Percentiles rank a stretch among this genome's conserved stretches.
These are phyloP conservation scores for Suhomyces bolitotheri DNA, from an alignment of 1,139 yeast genomes.

Conservation along the genomic window DNA sequence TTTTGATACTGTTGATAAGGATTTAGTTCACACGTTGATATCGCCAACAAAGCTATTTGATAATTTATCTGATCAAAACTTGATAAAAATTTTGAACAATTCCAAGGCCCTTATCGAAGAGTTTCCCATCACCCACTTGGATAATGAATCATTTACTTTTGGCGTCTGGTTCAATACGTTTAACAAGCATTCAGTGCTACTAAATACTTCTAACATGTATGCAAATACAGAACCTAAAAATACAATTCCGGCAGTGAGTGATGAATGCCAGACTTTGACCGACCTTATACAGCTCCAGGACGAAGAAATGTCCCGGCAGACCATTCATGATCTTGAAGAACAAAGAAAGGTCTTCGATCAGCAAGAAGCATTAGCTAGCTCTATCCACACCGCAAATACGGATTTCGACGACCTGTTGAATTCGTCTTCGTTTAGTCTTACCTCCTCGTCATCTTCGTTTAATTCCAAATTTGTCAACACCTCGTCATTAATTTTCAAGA, in stretches of 20 bases:
- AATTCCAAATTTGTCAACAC: constrained; percentile 30
- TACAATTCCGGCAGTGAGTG: background rate
- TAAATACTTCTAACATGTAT: constrained; percentile 18
- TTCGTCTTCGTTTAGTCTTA: constrained; percentile 39
- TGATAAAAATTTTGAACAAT: constrained; percentile 37
- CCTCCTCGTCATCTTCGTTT: constrained; percentile 33
- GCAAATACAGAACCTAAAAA: background rate
- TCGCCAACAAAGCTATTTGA: constrained; percentile 38
- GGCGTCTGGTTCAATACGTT: constrained; percentile 39
- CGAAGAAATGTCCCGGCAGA: constrained; percentile 31
- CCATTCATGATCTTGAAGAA: constrained; percentile 22
- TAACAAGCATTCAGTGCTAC: constrained; percentile 22
- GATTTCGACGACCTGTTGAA: constrained; percentile 28
- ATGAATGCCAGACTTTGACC: constrained; percentile 1
- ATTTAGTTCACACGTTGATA: constrained; percentile 43
- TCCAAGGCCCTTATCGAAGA: constrained; percentile 32
- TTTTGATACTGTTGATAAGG: constrained; percentile 35
- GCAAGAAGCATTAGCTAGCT: constrained; percentile 29
- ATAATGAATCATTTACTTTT: constrained; percentile 27
- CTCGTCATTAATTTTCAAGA: constrained; percentile 36
- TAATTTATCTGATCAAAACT: constrained; percentile 30
- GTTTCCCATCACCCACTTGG: constrained; percentile 30
- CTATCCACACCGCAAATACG: constrained; percentile 16
- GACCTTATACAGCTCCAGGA: constrained; percentile 27
- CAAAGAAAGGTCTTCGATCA: constrained; percentile 24